phyloP scores from a whole-genome alignment of 2,329 filamentous ascomycete species.

The Neofusicoccum cordaticola region DNA sequence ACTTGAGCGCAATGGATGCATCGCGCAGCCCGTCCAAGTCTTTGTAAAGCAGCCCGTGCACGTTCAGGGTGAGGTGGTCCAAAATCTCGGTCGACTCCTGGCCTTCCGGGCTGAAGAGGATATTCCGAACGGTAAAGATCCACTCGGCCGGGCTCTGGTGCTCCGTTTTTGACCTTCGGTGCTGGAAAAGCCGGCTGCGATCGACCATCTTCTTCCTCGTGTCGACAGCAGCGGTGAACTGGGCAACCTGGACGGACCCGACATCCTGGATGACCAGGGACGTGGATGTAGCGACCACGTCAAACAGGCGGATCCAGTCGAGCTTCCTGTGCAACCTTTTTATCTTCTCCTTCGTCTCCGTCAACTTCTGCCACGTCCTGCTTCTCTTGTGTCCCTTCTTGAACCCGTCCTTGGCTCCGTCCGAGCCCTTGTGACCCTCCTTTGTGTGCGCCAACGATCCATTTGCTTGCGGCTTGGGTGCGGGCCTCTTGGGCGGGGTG shows the following conservation, averaged over 20 bases:
- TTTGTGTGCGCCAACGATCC: background rate
- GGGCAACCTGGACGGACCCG: constrained; percentile 80
- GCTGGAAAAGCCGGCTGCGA: constrained; percentile 82
- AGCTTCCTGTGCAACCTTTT: constrained; percentile 85
- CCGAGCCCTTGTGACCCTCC: constrained; percentile 26
- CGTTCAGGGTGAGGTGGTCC: constrained; percentile 82
- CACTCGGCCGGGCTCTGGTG: constrained; percentile 80
- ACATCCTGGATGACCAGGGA: constrained; percentile 75
- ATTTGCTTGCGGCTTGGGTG: background rate
- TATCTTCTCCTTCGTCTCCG: constrained; percentile 74
- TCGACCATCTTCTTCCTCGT: constrained; percentile 90
- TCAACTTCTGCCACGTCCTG: constrained; percentile 78
- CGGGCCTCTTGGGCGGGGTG: constrained; percentile 24
- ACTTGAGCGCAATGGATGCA: constrained; percentile 83
- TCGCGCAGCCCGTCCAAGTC: constrained; percentile 84
- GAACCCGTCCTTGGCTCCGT: constrained; percentile 29
- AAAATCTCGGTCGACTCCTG: constrained; percentile 82
- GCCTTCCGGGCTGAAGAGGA: constrained; percentile 84
- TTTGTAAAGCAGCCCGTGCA: constrained; percentile 86
- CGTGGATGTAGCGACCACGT: constrained; percentile 80
- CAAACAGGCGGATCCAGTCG: constrained; percentile 83
- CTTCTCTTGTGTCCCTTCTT: constrained; percentile 47
- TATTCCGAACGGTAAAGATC: constrained; percentile 81
- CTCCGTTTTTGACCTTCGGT: constrained; percentile 52
- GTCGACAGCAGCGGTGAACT: constrained; percentile 81